phyloP scores from a whole-genome alignment of 1,284 basidiomycete species.

The Ustilago cynodontis region DNA sequence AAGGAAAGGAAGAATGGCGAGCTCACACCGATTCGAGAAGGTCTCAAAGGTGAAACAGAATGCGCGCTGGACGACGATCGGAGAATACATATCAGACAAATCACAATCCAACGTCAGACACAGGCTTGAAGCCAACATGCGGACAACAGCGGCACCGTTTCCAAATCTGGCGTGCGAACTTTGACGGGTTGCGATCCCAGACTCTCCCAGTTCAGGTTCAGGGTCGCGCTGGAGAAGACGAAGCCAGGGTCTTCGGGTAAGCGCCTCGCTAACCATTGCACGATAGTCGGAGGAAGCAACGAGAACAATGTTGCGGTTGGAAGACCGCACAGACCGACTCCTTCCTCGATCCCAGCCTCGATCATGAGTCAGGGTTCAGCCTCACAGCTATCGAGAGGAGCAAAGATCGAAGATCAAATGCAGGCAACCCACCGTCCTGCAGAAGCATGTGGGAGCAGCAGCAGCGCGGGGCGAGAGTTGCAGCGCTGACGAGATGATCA shows the following conservation, averaged over 20 bases:
- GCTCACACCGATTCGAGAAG: constrained; percentile 11
- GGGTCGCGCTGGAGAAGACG: constrained; percentile 4
- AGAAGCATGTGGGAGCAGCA: constrained; percentile 3
- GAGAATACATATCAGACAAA: constrained; percentile 19
- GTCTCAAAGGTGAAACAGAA: constrained; percentile 13
- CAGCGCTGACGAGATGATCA: neutral
- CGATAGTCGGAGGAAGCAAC: constrained; percentile 13
- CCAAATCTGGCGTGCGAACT: constrained; percentile 8
- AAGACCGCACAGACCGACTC: constrained; percentile 7
- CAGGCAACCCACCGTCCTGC: neutral
- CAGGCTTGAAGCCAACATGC: neutral
- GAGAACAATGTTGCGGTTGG: neutral
- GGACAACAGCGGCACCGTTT: neutral
- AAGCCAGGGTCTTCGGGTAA: constrained; percentile 11
- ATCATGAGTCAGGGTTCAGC: neutral
- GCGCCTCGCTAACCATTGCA: constrained; percentile 7
- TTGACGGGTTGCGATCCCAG: constrained; percentile 6
- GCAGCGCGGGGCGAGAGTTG: constrained; percentile 6
- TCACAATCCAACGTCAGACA: neutral
- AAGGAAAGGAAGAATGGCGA: neutral
- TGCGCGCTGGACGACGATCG: constrained; percentile 24
- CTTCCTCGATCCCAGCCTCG: neutral
- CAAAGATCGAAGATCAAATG: neutral
- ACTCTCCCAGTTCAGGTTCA: neutral
- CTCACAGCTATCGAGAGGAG: neutral